Base-by-base conservation (phyloP, 192 early-diverging fungal species). In the Entrophospora sp. region DNA sequence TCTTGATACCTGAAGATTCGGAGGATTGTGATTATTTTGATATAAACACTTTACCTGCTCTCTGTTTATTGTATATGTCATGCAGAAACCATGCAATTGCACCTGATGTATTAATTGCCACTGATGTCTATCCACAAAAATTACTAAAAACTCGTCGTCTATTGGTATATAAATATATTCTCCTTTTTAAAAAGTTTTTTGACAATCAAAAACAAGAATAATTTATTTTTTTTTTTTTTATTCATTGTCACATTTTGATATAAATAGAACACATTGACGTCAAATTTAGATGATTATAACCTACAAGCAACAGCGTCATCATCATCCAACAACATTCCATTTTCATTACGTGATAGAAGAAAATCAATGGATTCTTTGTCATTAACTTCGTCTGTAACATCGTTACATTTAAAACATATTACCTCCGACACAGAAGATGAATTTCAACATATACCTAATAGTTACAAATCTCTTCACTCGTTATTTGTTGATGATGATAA, bases 111-210 rank as follows among this genome's bases (percentile, higher is more conserved):
- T 46, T 76, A 12, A 44, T 76, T 3, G 69, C 51, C 4, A 70
- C 75, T 6, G 75, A 72, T 53, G 64, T 76, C 35, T 76, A 72
- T 61, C 71, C 75, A 7, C 75, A 76, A 46, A 64, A 71, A n/a
- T 44, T 76, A 61, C 63, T 72, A 48, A 72, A 67, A 43, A 70
- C 57, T 22, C 67, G 68, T 3, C 42, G 68, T 1, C 38, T 75
- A 4, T 52, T 76, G 75, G 74, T 75, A 64, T 27, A 35, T 18
- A 2, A 12, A 16, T 38, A 13, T 3, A 5, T 36, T n/a, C 10
- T 9, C 3, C 2, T 18, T 45, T 13, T 14, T 5, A 0, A 42
- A 28, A 5, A 30, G 44, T 27, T 18, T 16, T 60, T 9, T 28
- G 36, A 2, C 14, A 34, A 36, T 7, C 8, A 28, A 44, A 31